phyloP scores from a whole-genome alignment of 176 grass and related monocot genomes.

The Dactylis glomerata region DNA sequence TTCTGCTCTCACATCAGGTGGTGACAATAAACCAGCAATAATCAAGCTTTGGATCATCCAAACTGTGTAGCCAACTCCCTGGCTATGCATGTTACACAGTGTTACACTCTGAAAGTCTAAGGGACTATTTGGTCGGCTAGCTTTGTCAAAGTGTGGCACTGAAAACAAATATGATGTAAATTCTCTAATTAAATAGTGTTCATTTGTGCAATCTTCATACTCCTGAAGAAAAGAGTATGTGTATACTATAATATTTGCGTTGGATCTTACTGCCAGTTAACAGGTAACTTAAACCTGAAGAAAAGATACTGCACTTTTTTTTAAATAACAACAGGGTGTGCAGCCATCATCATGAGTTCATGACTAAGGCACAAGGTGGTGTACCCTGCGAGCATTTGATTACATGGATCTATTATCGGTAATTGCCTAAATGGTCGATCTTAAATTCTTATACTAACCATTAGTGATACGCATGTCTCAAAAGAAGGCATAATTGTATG shows the following conservation, averaged over 20 bases:
- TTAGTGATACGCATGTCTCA: background rate
- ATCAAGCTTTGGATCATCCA: background rate
- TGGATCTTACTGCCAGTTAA: background rate
- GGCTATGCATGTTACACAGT: background rate
- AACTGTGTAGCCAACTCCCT: background rate
- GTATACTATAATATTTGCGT: background rate
- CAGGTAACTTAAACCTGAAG: background rate
- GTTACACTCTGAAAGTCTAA: background rate
- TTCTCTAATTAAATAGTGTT: background rate
- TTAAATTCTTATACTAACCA: background rate
- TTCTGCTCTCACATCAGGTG: background rate
- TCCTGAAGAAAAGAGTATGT: too few relatives aligned
- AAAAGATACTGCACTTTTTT: background rate
- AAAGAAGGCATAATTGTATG: background rate
- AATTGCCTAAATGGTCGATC: background rate
- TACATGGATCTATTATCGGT: background rate
- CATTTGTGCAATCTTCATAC: background rate
- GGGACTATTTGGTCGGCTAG: background rate
- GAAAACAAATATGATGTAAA: background rate
- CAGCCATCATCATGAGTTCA: background rate
- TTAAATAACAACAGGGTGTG: background rate
- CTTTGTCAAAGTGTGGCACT: background rate
- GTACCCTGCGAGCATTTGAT: background rate
- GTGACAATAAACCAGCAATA: background rate
- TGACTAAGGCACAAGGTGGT: background rate